Conservation (phyloP, 306 rosid species). For the Cotoneaster glaucophyllus region DNA sequence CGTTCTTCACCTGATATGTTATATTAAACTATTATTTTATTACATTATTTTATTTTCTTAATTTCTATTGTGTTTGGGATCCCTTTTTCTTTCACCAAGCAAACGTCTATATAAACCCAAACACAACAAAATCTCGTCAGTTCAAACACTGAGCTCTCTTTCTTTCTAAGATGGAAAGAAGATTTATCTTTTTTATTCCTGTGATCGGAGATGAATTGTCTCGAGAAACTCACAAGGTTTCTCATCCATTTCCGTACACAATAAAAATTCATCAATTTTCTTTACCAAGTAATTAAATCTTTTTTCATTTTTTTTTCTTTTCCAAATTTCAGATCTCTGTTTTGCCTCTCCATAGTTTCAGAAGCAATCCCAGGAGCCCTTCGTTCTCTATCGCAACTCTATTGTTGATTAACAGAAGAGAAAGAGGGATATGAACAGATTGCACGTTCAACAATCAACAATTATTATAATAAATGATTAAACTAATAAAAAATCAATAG, state of each 20-base stretch:
- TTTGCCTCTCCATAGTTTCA: constrained; percentile 35
- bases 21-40: too few species aligned
- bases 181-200: background rate
- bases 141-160: background rate
- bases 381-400: constrained; percentile 17
- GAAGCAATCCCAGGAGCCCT: constrained; percentile 29
- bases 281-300: background rate
- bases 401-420: too few species aligned
- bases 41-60: too few species aligned
- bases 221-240: constrained; percentile 57
- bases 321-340: constrained; percentile 42
- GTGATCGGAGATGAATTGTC: constrained; percentile 50
- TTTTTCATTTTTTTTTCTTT: background rate
- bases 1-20: too few species aligned
- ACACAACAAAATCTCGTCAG: background rate
- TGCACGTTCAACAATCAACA: too few species aligned
- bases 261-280: background rate
- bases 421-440: too few species aligned
- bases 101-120: background rate
- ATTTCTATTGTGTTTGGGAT: too few species aligned
- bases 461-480: too few species aligned
- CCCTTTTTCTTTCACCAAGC: background rate
- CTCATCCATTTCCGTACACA: background rate
- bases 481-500: too few species aligned
- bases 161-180: background rate